Percentiles rank a stretch among this genome's conserved stretches.
phyloP scores from a whole-genome alignment of 2,329 filamentous ascomycete species.

The Stromatinia cepivora region DNA sequence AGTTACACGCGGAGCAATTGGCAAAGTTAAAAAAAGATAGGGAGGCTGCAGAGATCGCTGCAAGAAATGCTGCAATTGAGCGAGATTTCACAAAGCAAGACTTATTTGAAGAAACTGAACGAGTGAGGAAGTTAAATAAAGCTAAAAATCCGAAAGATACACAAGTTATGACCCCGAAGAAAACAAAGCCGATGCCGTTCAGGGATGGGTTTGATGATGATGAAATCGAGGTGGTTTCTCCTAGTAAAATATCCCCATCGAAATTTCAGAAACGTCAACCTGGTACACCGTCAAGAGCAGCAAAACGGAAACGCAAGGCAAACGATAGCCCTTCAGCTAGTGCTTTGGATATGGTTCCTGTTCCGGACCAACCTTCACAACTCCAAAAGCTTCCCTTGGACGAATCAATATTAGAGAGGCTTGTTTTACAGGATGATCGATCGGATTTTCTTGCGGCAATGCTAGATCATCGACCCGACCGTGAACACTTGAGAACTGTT shows the following conservation, averaged over 20 bases:
- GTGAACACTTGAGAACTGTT: conserved; percentile 61
- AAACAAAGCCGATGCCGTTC: conserved; percentile 54
- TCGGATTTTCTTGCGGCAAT: conserved; percentile 43
- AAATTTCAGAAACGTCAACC: conserved; percentile 43
- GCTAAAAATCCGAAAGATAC: conserved; percentile 46
- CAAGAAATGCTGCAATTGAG: conserved; percentile 66
- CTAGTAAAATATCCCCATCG: conserved; percentile 52
- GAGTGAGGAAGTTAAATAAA: conserved; percentile 44
- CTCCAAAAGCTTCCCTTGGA: conserved; percentile 31
- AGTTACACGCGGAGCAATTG: conserved; percentile 62
- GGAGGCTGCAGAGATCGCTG: conserved; percentile 63
- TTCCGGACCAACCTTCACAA: conserved; percentile 26
- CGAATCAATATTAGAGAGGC: conserved; percentile 42
- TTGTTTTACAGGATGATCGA: conserved; percentile 46
- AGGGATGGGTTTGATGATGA: conserved; percentile 73
- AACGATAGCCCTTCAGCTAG: conserved; percentile 64
- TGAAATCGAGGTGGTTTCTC: conserved; percentile 51
- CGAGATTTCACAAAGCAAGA: conserved; percentile 73
- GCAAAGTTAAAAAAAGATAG: conserved; percentile 63
- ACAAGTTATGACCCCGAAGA: conserved; percentile 60
- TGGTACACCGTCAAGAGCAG: conserved; percentile 59
- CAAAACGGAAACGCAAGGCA: conserved; percentile 66
- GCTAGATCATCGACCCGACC: conserved; percentile 41
- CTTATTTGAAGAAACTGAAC: conserved; percentile 58
- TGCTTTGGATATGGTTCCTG: conserved; percentile 47